phyloP scores from a whole-genome alignment of 208 protist genomes.

The Lotmaria passim region DNA sequence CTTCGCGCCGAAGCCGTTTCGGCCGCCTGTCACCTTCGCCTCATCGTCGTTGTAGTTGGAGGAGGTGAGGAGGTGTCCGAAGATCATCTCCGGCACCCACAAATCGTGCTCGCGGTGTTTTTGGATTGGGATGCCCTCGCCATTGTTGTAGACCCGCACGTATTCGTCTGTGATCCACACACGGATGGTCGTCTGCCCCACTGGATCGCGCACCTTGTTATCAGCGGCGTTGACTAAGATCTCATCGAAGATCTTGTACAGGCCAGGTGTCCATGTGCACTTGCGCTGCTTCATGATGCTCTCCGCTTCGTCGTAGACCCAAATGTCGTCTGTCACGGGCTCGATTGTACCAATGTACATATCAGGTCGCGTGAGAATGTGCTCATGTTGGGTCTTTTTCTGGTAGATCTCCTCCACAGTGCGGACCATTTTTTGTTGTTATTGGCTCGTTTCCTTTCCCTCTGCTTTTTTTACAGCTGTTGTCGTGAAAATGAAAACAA shows the following conservation, averaged over 20 bases:
- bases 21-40: slow-evolving; percentile 96
- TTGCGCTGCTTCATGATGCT: slow-evolving; percentile 93
- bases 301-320: slow-evolving; percentile 94
- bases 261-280: slow-evolving; percentile 97
- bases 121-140: slow-evolving; percentile 97
- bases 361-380: slow-evolving; percentile 98
- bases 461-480: too few species aligned
- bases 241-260: slow-evolving; percentile 99
- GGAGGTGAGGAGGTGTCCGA: slow-evolving; percentile 99
- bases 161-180: slow-evolving; percentile 97
- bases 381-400: slow-evolving; percentile 98
- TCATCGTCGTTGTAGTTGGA: slow-evolving; percentile 99
- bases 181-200: slow-evolving; percentile 90
- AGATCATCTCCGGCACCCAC: slow-evolving; percentile 99
- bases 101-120: slow-evolving; percentile 97
- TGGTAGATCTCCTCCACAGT: slow-evolving; percentile 97
- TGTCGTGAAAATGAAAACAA: too few species aligned
- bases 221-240: slow-evolving; percentile 99
- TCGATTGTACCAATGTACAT: slow-evolving; percentile 99
- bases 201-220: slow-evolving; percentile 98
- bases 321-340: slow-evolving; percentile 92
- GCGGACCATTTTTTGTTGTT: slow-evolving; percentile 41
- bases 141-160: slow-evolving; percentile 99
- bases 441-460: not conserved
- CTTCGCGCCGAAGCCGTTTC: slow-evolving; percentile 99